phyloP scores from a whole-genome alignment of 371 early-diverging fungal species.

The Polyrhizophydium stewartii region DNA sequence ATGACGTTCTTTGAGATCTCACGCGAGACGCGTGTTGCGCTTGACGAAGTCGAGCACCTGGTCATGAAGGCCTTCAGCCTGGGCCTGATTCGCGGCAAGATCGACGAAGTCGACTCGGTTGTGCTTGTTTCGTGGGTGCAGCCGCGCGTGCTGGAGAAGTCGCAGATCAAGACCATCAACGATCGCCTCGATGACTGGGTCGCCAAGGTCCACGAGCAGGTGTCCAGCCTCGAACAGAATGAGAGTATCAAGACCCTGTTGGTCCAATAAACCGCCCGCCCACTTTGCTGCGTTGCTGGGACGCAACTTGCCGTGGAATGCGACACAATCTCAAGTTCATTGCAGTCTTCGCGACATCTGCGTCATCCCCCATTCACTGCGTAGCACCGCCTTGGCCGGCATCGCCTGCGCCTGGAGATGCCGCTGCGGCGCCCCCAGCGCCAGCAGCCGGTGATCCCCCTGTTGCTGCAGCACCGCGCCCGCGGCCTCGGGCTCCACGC shows the following conservation, averaged over 20 bases:
- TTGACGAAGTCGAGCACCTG: conserved; percentile 92
- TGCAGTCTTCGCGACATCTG: too few species aligned
- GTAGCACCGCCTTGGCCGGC: too few species aligned
- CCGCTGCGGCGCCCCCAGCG: too few species aligned
- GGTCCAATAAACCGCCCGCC: too few species aligned
- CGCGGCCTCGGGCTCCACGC: background rate
- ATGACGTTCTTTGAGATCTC: conserved; percentile 85
- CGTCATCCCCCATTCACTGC: too few species aligned
- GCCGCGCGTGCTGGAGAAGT: conserved; percentile 88
- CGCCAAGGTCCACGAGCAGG: conserved; percentile 42
- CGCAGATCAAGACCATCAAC: conserved; percentile 64
- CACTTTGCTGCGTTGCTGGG: too few species aligned
- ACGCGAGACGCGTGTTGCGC: conserved; percentile 76
- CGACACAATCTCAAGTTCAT: too few species aligned
- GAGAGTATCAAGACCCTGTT: conserved; percentile 7
- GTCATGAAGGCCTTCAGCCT: conserved; percentile 95
- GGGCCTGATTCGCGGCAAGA: conserved; percentile 86
- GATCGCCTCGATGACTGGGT: conserved; percentile 55
- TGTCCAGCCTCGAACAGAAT: conserved; percentile 27
- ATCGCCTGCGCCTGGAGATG: too few species aligned
- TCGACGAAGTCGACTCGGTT: conserved; percentile 89
- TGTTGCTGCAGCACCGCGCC: background rate
- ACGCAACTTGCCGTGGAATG: too few species aligned
- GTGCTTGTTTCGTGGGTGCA: conserved; percentile 94
- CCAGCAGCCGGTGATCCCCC: too few species aligned